Evolutionary conservation across 139 green algal species (phyloP).

Genomic region (Coelastrella sp.): DNA sequence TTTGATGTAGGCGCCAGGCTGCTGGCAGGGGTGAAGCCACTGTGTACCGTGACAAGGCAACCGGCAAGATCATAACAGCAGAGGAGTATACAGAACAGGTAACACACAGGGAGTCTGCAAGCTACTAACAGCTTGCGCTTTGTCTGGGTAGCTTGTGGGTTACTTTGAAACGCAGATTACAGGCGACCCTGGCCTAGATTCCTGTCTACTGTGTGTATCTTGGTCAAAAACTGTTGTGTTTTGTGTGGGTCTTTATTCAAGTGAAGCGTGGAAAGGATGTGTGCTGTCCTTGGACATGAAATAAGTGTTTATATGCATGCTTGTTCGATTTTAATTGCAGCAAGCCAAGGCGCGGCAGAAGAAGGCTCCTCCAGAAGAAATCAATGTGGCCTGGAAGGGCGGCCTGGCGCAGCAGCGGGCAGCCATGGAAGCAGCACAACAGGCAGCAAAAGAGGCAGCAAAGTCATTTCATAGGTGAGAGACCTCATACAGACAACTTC

Average conservation of each 20-base stretch:
- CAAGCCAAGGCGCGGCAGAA: constrained; percentile 60
- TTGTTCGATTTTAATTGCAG: constrained; percentile 8
- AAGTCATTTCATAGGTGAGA: constrained; percentile 73
- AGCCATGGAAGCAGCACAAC: constrained; percentile 51
- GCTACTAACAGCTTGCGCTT: too few relatives aligned
- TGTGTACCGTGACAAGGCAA: constrained; percentile 81
- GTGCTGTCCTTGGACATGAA: not conserved
- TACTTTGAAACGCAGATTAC: too few relatives aligned
- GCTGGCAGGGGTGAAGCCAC: constrained; percentile 71
- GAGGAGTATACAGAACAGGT: constrained; percentile 66
- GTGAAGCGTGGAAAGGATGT: too few relatives aligned
- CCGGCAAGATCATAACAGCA: constrained; percentile 63
- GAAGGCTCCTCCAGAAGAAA: constrained; percentile 55
- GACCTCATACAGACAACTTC: not conserved
- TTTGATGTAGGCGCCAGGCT: constrained; percentile 40
- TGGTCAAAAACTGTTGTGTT: not conserved
- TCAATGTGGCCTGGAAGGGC: constrained; percentile 77
- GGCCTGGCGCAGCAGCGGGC: constrained; percentile 78
- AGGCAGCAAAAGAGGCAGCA: constrained; percentile 60
- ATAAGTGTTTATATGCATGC: not conserved
- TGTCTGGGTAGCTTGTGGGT: too few relatives aligned
- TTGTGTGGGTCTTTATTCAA: not conserved
- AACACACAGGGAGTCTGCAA: not conserved
- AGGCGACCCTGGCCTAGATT: too few relatives aligned
- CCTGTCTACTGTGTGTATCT: not conserved